Conservation (phyloP, 306 rosid species). For the Senna siamea region DNA sequence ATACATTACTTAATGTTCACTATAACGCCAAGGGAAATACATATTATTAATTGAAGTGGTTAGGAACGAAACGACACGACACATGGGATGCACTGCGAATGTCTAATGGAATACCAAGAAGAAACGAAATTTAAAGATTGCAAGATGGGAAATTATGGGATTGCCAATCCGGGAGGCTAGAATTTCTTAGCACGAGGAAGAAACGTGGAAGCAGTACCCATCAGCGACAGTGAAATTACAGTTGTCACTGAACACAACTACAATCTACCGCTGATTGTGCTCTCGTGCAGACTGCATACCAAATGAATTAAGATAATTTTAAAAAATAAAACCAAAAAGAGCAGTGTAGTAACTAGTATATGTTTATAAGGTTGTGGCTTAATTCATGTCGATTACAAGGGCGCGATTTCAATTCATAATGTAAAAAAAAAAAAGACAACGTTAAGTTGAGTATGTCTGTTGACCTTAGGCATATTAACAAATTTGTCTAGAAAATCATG, state of each 20-base stretch:
- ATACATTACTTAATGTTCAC: background rate
- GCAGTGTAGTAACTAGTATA: background rate
- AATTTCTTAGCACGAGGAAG: background rate
- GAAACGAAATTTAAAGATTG: too few species aligned
- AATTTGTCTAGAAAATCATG: too few species aligned
- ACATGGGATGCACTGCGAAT: background rate
- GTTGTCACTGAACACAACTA: slow-evolving; percentile 57
- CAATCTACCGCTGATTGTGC: background rate
- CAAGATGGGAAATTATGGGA: background rate
- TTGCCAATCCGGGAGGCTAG: background rate
- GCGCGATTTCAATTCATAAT: background rate
- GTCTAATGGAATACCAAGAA: too few species aligned
- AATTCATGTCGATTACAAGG: background rate
- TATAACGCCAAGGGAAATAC: too few species aligned
- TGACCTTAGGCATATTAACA: too few species aligned
- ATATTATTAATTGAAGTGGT: too few species aligned
- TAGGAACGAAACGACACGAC: background rate
- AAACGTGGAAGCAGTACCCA: slow-evolving; percentile 17
- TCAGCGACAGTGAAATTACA: slow-evolving; percentile 54
- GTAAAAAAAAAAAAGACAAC: background rate
- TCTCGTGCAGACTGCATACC: background rate
- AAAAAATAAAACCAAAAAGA: background rate
- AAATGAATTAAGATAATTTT: background rate
- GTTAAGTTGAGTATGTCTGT: background rate
- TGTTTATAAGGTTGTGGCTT: background rate